Evolutionary conservation across 169 alveolate species (phyloP).

Genomic region (Plasmodium malariae): DNA sequence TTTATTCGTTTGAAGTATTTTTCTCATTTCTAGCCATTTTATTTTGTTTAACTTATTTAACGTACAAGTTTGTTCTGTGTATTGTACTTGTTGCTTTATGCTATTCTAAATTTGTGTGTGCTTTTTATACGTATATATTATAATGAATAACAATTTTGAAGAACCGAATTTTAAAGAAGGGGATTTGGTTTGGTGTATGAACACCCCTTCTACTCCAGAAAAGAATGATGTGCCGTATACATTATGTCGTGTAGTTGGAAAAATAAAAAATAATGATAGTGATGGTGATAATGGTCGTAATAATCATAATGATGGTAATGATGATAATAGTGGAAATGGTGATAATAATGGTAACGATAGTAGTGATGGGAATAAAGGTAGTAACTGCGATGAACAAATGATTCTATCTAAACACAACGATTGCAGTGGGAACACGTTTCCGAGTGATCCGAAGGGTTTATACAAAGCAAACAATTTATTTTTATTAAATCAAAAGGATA

Average conservation of each 20-base stretch:
- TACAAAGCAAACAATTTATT: constrained; percentile 40
- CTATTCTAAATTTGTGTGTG: not conserved
- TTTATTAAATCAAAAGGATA: constrained; percentile 53
- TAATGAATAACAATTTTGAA: not conserved
- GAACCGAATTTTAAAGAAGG: constrained; percentile 46
- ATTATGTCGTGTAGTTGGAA: constrained; percentile 37
- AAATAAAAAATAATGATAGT: too few species aligned
- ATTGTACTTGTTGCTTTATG: not conserved
- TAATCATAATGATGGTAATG: too few species aligned
- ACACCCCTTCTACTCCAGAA: constrained; percentile 24
- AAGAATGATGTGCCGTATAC: constrained; percentile 1
- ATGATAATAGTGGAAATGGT: too few species aligned
- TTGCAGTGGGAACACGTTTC: constrained; percentile 20
- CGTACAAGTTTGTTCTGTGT: too few species aligned
- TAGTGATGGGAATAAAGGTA: too few species aligned
- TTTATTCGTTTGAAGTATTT: too few species aligned
- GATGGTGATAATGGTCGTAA: too few species aligned
- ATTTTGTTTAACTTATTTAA: too few species aligned
- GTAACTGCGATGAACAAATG: constrained; percentile 34
- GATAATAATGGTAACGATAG: too few species aligned
- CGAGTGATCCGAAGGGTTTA: constrained; percentile 6
- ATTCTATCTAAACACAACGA: constrained; percentile 21
- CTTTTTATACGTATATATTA: not conserved
- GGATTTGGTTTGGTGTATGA: constrained; percentile 64
- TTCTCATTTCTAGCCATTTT: too few species aligned